A percentile compares a stretch with the other conserved stretches of the same genome.
Conservation (phyloP, 768 basidiomycete species). For the Cytidiella melzeri region DNA sequence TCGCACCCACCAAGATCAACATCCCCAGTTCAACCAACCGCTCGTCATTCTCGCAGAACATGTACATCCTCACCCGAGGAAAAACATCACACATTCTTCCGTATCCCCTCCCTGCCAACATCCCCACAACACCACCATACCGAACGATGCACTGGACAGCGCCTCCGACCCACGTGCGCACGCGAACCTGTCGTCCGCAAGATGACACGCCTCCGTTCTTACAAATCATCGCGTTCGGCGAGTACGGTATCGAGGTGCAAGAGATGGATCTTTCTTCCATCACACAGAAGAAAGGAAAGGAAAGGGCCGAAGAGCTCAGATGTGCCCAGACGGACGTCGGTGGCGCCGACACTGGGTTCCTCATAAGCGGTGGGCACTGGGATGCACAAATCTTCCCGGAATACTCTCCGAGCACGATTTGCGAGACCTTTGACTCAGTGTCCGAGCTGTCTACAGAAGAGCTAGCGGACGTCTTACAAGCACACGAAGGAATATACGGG, state of each 20-base stretch:
- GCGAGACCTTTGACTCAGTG: conserved; percentile 37
- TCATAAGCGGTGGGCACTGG: conserved; percentile 49
- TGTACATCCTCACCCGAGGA: conserved; percentile 66
- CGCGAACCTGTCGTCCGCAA: conserved; percentile 40
- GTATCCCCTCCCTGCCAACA: conserved; percentile 55
- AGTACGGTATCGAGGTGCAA: conserved; percentile 68
- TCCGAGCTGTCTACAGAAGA: conserved; percentile 52
- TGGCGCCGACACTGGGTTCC: conserved; percentile 56
- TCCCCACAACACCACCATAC: conserved; percentile 44
- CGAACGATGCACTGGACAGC: conserved; percentile 52
- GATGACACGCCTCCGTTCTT: conserved; percentile 38
- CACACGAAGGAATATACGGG: conserved; percentile 66
- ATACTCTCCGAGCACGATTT: neutral
- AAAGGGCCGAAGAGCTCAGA: conserved; percentile 45
- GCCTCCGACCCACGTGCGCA: conserved; percentile 46
- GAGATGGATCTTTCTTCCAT: conserved; percentile 56
- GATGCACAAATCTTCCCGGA: conserved; percentile 28
- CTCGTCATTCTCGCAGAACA: conserved; percentile 31
- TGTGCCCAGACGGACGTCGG: conserved; percentile 60
- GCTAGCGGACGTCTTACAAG: conserved; percentile 34
- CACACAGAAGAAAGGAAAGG: conserved; percentile 30
- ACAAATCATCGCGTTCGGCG: conserved; percentile 65
- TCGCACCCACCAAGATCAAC: conserved; percentile 41
- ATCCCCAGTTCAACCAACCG: conserved; percentile 24
- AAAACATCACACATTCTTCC: conserved; percentile 62